phyloP scores from a whole-genome alignment of 352 stramenopile species.

The Thraustochytrium sp. region DNA sequence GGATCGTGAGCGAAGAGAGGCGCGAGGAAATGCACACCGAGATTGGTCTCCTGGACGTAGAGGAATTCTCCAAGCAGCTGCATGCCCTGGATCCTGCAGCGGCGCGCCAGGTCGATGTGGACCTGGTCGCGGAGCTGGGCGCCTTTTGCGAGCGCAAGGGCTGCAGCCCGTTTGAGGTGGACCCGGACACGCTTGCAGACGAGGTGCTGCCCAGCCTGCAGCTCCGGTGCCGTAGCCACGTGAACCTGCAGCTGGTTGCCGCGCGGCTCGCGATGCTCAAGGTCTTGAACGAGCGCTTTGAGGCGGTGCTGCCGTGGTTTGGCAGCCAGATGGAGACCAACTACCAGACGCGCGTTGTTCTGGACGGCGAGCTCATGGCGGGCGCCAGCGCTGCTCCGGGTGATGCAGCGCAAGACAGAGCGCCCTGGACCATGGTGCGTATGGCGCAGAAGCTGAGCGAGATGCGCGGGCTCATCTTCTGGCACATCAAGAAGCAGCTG shows the following conservation, averaged over 20 bases:
- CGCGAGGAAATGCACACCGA: background rate
- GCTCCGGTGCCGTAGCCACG: background rate
- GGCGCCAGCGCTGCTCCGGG: background rate
- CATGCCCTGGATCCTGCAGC: background rate
- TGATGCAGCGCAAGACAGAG: background rate
- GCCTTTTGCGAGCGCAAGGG: constrained; percentile 43
- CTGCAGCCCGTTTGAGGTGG: constrained; percentile 19
- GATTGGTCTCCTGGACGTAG: background rate
- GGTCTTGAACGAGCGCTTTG: constrained; percentile 67
- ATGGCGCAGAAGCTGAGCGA: constrained; percentile 52
- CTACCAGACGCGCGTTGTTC: background rate
- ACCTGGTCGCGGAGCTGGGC: constrained; percentile 31
- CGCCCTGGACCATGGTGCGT: background rate
- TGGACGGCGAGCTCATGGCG: background rate
- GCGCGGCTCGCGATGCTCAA: constrained; percentile 63
- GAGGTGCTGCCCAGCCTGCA: background rate
- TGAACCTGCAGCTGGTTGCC: constrained; percentile 49
- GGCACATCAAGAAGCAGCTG: constrained; percentile 67
- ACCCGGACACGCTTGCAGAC: background rate
- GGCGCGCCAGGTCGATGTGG: background rate
- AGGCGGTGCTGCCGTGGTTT: constrained; percentile 64
- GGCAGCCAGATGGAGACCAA: constrained; percentile 64
- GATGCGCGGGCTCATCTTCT: constrained; percentile 66
- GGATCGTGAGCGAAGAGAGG: background rate
- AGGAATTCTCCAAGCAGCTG: background rate